Base-by-base conservation (phyloP, 78 protist species). In the Dictyostelium intermedium region DNA sequence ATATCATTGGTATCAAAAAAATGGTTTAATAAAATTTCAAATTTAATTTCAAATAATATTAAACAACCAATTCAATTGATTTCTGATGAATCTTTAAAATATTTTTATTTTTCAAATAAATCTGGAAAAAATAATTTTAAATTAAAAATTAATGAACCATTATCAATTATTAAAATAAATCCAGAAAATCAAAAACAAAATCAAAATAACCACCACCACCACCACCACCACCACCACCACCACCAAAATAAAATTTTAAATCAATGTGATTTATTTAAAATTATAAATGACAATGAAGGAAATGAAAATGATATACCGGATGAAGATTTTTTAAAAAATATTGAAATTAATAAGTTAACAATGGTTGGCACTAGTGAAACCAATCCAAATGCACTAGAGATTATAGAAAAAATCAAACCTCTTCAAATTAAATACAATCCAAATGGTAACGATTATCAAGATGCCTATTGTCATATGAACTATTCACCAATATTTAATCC, bases 391-490 rank as follows among this genome's bases (percentile, higher is more conserved):
- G 74, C 20, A 66, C 27, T 66, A 1, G 35, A 66, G 27, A 27
- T 66, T 66, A 66, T 66, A 6, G 32, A 63, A 63, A 25, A 63
- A 25, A 25, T 63, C 1, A 66, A 66, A 66, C 74, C 74, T 11
- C 32, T 27, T 11, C 37, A 25, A 66, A 66, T 66, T 66, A 66
- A 27, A 66, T 66, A 66, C 11, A 25, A 66, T 66, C 74, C 74
- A 66, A 66, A 66, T 66, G 74, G 74, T 6, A 66, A 66, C 27
- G 74, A 66, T 66, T 66, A 66, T 66, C 74, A 66, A 66, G 74
- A 66, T 66, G 18, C 39, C 2, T 66, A 66, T 66, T 66, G 35
- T 27, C 74, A 66, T 66, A 66, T 66, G 74, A 66, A 66, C 2
- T 66, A 66, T 66, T 27, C 74, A 27, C 35, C 74, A 66, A 10